A percentile compares a stretch with the other conserved stretches of the same genome.
These are phyloP conservation scores for Monilinia laxa DNA, from an alignment of 2,329 filamentous ascomycete species.

Conservation along the genomic window DNA sequence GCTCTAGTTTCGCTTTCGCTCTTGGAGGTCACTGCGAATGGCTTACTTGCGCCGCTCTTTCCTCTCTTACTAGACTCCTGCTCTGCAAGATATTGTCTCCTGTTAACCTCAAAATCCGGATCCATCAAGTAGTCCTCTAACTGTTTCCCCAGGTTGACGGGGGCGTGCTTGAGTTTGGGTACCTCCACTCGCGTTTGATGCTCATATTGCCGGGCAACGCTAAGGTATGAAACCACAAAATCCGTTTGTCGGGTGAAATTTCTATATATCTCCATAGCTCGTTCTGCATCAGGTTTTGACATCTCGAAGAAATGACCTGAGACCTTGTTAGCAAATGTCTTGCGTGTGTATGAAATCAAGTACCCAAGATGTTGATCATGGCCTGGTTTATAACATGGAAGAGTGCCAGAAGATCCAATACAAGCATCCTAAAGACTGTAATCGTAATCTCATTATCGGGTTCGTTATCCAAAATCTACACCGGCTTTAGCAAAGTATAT, in stretches of 20 bases:
- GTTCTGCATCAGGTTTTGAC: slow-evolving; percentile 89
- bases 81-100: slow-evolving; percentile 86
- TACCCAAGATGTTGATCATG: slow-evolving; percentile 94
- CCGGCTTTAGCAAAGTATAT: slow-evolving; percentile 30
- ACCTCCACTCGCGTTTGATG: slow-evolving; percentile 91
- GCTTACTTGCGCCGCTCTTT: slow-evolving; percentile 43
- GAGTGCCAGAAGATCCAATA: slow-evolving; percentile 82
- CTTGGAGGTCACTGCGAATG: slow-evolving; percentile 45
- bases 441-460: slow-evolving; percentile 96
- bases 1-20: slow-evolving; percentile 37
- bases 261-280: slow-evolving; percentile 88
- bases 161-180: slow-evolving; percentile 94
- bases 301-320: slow-evolving; percentile 97
- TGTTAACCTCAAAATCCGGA: slow-evolving; percentile 90
- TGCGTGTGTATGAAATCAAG: slow-evolving; percentile 35
- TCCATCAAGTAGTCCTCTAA: slow-evolving; percentile 94
- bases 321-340: slow-evolving; percentile 29
- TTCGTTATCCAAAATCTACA: slow-evolving; percentile 78
- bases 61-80: slow-evolving; percentile 65
- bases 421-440: slow-evolving; percentile 87
- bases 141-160: slow-evolving; percentile 83
- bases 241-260: slow-evolving; percentile 91
- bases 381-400: slow-evolving; percentile 97
- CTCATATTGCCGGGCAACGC: slow-evolving; percentile 84
- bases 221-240: slow-evolving; percentile 85